These are phyloP conservation scores for Colletotrichum sp. DNA, from an alignment of 2,329 filamentous ascomycete genomes.

Conservation along the genomic window DNA sequence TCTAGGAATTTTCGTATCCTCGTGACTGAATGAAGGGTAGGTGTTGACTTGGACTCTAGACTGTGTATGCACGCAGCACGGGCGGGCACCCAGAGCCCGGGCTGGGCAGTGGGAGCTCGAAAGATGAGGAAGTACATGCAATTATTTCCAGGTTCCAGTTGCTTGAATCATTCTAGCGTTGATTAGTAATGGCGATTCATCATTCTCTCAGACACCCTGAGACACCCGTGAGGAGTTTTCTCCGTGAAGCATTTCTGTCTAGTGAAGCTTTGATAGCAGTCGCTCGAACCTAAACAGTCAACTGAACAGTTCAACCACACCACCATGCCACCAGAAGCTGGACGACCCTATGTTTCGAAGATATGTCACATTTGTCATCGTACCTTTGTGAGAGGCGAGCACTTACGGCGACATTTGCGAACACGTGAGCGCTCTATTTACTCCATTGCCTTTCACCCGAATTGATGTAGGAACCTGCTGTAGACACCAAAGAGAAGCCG, in stretches of 20 bases:
- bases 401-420: background rate
- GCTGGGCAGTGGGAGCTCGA: background rate
- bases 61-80: background rate
- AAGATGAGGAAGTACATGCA: background rate
- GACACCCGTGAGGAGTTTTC: background rate
- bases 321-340: background rate
- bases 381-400: background rate
- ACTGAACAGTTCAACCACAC: background rate
- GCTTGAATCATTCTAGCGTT: background rate
- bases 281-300: background rate
- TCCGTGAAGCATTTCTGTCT: background rate
- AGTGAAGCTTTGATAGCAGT: background rate
- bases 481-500: slow-evolving; percentile 1
- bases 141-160: background rate
- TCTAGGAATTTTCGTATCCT: background rate
- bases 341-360: background rate
- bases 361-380: background rate
- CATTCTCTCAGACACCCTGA: background rate
- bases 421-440: background rate
- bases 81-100: background rate
- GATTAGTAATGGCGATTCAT: background rate
- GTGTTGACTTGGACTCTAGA: background rate
- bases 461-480: background rate
- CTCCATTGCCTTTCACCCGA: background rate
- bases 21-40: background rate